phyloP scores from a whole-genome alignment of 306 rosid genomes.

The Dicorynia guianensis region DNA sequence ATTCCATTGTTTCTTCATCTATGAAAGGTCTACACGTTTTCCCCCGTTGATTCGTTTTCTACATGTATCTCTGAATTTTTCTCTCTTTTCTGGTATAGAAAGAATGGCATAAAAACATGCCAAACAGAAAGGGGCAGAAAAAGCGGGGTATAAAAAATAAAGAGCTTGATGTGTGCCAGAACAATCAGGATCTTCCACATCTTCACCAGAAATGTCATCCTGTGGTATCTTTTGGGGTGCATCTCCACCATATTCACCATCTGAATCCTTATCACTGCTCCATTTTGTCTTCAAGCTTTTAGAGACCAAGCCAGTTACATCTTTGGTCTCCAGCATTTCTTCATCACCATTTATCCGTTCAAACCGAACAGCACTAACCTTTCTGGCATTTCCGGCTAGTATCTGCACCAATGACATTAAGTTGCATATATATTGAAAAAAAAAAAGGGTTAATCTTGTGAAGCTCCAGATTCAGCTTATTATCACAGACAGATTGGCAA shows the following conservation, averaged over 20 bases:
- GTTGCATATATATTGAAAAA: neutral
- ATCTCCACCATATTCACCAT: slow-evolving; percentile 51
- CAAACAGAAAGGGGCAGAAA: neutral
- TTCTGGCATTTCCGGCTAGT: slow-evolving; percentile 76
- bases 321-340: slow-evolving; percentile 47
- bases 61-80: neutral
- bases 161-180: neutral
- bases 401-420: slow-evolving; percentile 53
- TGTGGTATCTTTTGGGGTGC: slow-evolving; percentile 49
- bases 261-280: slow-evolving; percentile 50
- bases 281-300: slow-evolving; percentile 62
- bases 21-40: neutral
- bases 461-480: too few relatives aligned
- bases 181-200: slow-evolving; percentile 42
- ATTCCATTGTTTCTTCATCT: too few relatives aligned
- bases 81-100: neutral
- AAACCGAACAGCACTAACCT: slow-evolving; percentile 69
- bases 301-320: slow-evolving; percentile 59
- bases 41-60: neutral
- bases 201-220: slow-evolving; percentile 42
- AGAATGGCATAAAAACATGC: neutral
- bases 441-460: neutral
- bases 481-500: too few relatives aligned
- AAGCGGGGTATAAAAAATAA: neutral
- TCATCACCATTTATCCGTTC: slow-evolving; percentile 50